phyloP scores from a whole-genome alignment of 2,329 filamentous ascomycete genomes.

The Phyllosticta paracitricarpa region DNA sequence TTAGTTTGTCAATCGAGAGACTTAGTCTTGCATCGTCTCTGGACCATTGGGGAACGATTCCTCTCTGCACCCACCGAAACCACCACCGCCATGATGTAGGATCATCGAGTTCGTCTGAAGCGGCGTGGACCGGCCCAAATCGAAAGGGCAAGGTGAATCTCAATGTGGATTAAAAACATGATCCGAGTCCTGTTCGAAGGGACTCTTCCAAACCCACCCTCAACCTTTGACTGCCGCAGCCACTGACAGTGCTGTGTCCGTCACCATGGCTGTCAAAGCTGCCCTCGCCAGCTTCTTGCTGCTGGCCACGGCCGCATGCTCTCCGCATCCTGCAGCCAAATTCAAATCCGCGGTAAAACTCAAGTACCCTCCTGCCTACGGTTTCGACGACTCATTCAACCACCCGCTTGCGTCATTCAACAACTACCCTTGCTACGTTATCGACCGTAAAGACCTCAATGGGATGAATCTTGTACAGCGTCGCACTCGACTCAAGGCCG shows the following conservation, averaged over 20 bases:
- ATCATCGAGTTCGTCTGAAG: background rate
- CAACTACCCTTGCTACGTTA: background rate
- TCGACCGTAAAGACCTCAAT: background rate
- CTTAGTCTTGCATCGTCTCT: background rate
- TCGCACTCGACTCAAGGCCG: slow-evolving; percentile 33
- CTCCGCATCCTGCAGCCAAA: background rate
- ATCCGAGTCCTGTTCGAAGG: background rate
- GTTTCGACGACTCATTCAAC: background rate
- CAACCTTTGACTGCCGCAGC: background rate
- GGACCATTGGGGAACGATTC: background rate
- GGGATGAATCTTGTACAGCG: too few species aligned
- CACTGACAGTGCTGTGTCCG: background rate
- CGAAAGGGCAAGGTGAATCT: background rate
- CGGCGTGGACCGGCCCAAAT: background rate
- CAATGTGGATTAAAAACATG: background rate
- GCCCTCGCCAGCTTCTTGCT: background rate
- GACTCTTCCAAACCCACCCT: background rate
- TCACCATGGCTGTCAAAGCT: background rate
- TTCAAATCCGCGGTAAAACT: background rate
- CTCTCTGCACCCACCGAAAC: background rate
- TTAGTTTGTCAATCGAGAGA: background rate
- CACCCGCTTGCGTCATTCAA: background rate
- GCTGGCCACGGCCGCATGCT: background rate
- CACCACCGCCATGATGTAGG: background rate
- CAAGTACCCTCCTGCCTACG: background rate